Base-by-base conservation (phyloP, 169 alveolate genomes). In the Plasmodium ovale region DNA sequence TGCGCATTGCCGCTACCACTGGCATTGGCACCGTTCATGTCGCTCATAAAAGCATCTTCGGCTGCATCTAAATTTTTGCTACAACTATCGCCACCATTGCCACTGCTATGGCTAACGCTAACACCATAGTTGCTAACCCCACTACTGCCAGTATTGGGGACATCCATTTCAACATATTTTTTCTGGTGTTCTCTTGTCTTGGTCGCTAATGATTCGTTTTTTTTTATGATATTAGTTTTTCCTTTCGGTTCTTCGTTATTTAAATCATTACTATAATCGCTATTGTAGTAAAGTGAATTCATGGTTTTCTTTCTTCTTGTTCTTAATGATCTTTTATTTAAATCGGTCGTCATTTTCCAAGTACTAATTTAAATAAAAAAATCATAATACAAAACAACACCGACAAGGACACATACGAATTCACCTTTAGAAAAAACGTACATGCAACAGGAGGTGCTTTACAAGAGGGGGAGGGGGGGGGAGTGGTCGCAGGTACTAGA, bases 211-310 rank as follows among this genome's bases (percentile, higher is more conserved):
- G 71, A n/a, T 5, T 79, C 82, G n/a, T 35, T 54, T 31, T 58
- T 65, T 39, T 79, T 79, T 14, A 65, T 44, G 65, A 49, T 16
- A 35, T 58, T 79, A 42, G 65, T 27, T 79, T 44, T 49, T 44
- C 60, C 44, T 79, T 79, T 79, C 5, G 72, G 21, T 1, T 79
- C 89, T 51, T 79, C 89, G 29, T 31, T 79, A 69, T 53, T 79
- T 65, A 79, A 64, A 27, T 79, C 89, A 39, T 79, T 79, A 64
- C 89, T 79, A 42, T 79, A 79, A 79, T 79, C 89, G 58, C 82
- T 79, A 59, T 79, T 79, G 29, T 79, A 79, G 65, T 79, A 79
- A 19, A 65, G 53, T 3, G 89, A 79, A 53, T 79, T 79, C 89
- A 79, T 79, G 29, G 82, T 79, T 79, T 79, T 79, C 49, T 79